Evolutionary conservation across 352 stramenopile genomes (phyloP).

Genomic region (Phytophthora rubi): DNA sequence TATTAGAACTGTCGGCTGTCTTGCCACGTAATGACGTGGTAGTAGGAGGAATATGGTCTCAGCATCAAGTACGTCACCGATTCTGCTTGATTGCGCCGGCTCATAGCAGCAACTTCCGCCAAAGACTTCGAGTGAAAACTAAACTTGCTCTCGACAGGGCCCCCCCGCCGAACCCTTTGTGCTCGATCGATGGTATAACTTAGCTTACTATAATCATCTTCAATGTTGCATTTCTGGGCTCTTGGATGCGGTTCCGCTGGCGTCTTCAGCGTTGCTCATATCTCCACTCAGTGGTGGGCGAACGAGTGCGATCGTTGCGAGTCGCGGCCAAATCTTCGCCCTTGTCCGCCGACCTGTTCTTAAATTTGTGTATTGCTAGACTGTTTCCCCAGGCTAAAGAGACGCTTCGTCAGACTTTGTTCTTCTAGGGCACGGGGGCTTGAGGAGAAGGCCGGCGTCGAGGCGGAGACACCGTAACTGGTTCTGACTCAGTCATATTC

Average conservation of each 20-base stretch:
- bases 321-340: background rate
- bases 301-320: conserved; percentile 10
- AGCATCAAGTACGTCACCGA: background rate
- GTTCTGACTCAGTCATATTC: background rate
- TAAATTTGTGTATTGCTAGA: background rate
- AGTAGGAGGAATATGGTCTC: background rate
- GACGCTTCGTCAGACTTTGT: too few species aligned
- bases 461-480: background rate
- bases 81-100: background rate
- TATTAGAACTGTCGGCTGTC: background rate
- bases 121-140: background rate
- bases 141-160: background rate
- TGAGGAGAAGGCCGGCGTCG: background rate
- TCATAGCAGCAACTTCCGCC: background rate
- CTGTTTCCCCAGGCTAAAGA: background rate
- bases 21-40: background rate
- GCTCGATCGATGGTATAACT: background rate
- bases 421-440: background rate
- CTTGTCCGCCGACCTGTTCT: background rate
- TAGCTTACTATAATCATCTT: background rate
- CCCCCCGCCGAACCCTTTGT: background rate
- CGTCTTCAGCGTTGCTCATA: background rate
- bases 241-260: background rate
- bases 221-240: background rate
- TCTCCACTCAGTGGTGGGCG: conserved; percentile 10